Base-by-base conservation (phyloP, 495 filamentous ascomycete genomes). In the Penicillium paradoxum region DNA sequence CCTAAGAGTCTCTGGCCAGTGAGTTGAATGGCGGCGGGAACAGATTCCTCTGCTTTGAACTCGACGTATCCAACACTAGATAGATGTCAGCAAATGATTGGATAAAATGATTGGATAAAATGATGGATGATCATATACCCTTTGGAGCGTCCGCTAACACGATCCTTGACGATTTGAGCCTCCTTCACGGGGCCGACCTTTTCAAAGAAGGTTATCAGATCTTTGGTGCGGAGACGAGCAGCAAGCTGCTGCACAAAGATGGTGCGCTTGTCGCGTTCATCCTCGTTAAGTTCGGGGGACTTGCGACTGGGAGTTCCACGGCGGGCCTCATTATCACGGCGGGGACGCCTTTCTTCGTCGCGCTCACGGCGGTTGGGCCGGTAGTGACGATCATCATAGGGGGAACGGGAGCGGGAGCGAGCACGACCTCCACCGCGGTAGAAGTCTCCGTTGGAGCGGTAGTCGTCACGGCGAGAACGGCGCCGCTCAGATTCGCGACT, bases 241-340 rank as follows among this genome's bases (percentile, higher is more conserved):
- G 93, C 91, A 57, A 99, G 83, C 67, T 99, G 95, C 74, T 97
- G 93, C 38, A 97, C 95, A 65, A 99, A 99, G 53, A 99, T 89
- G 57, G 93, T 98, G 55, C 95, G 88, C 54, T 89, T 84, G 75
- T 98, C 93, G 62, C 91, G 89, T 70, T 97, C 92, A 73, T 97
- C 93, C 68, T 97, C 92, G 55, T 87, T 96, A 33, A 87, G 82
- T 57, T 86, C 85, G 60, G 66, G 74, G 55, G 69, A 80, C 76
- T 76, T 79, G 75, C 73, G 70, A 57, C 73, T 72, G 33, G 78
- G 73, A 55, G 75, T 77, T 36, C 73, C 72, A 66, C 78, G 78
- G 60, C 80, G 73, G 34, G 75, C 76, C 39, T 83, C 80, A 50
- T 81, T 74, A 18, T 74, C 76, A 61, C 82, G 79, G 54, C 78